Base-by-base conservation (phyloP, 805 yeast species). In the Kregervanrija fluxuum region DNA sequence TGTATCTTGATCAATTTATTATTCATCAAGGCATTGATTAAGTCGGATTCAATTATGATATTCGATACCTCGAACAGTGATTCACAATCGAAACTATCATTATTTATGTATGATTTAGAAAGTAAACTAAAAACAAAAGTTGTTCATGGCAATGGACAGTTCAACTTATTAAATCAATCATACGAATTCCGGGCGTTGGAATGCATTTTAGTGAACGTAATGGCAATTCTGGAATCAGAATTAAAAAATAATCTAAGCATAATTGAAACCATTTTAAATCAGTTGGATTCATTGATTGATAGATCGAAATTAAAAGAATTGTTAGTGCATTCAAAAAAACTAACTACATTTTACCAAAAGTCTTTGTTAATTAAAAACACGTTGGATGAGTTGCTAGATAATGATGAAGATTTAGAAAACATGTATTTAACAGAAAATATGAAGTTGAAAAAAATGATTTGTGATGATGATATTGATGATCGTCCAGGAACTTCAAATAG, bases 11-110 rank as follows among this genome's bases (percentile, higher is more conserved):
- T 93, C 40, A 90, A 89, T 59, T 65, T 93, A 56, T 66, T 93
- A 34, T 93, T 90, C 60, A 88, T 93, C 41, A 84, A 93, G 52
- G 98, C 97, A 1, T 70, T 93, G 39, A 78, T 93, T n/a, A 85
- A 84, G 54, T 73, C 77, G 36, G 87, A 91, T 55, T 69, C 74
- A 50, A 95, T 93, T 9, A 74, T 85, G 65, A 74, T 93, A 1
- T 93, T 93, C 62, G 98, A 93, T 57, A 80, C 87, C 1, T 38
- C 81, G 43, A 77, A 66, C 43, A 56, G 69, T 2, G 72, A 76
- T n/a, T 74, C 79, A n/a, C 86, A 91, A 0, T 71, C 80, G 12
- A 77, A 77, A 48, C 61, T 87, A 44, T 86, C 95, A 13, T 69
- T 85, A 43, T 79, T 90, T 54, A 80, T 90, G 73, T 87, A 88